phyloP scores from a whole-genome alignment of 1,284 basidiomycete species.

The Coniophora puteana region DNA sequence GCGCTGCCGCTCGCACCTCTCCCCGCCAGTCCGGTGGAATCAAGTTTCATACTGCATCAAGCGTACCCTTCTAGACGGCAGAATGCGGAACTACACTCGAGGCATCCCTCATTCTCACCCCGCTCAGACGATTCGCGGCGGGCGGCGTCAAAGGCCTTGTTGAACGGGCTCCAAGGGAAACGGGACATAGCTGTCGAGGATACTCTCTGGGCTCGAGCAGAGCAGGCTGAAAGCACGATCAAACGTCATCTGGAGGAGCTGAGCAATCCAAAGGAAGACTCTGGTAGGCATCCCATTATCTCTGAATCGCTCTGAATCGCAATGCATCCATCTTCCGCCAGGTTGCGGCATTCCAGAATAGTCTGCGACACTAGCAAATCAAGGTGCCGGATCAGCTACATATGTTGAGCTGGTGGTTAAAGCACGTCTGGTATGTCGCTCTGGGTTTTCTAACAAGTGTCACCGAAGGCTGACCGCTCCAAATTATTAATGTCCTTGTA shows the following conservation, averaged over 20 bases:
- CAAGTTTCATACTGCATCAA: no score
- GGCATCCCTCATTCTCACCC: conserved; percentile 45
- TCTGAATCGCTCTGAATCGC: conserved; percentile 52
- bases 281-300: conserved; percentile 44
- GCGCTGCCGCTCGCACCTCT: no score
- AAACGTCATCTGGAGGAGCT: conserved; percentile 77
- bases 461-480: conserved; percentile 11
- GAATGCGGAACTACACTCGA: conserved; percentile 17
- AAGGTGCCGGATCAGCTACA: conserved; percentile 59
- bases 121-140: conserved; percentile 50
- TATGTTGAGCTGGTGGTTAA: conserved; percentile 76
- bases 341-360: conserved; percentile 74
- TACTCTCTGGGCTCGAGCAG: conserved; percentile 77
- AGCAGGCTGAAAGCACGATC: conserved; percentile 86
- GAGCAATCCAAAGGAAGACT: conserved; percentile 69
- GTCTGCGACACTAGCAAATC: conserved; percentile 61
- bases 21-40: no score
- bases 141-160: conserved; percentile 53
- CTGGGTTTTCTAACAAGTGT: conserved; percentile 7
- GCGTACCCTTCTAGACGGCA: conserved; percentile 34
- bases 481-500: no score
- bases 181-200: conserved; percentile 81
- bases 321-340: conserved; percentile 58
- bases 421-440: conserved; percentile 50
- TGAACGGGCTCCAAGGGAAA: conserved; percentile 45